Base-by-base conservation (phyloP, 2,329 filamentous ascomycete species). In the Ceratocystis harringtonii region DNA sequence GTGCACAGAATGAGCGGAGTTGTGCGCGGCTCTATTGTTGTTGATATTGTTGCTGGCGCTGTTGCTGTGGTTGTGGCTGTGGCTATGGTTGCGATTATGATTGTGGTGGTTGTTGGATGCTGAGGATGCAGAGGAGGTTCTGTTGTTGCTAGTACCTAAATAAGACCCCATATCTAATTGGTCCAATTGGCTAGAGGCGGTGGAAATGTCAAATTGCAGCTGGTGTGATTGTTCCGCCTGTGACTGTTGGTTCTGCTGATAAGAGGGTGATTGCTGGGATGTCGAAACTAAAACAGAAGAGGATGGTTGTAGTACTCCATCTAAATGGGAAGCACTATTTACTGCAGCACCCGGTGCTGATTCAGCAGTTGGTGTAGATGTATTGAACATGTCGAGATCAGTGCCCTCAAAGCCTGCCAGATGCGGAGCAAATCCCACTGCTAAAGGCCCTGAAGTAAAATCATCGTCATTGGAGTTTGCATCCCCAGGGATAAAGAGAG, bases 381-480 rank as follows among this genome's bases (percentile, higher is more conserved):
- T 58, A 58, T 32, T 58, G 55, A 58, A 58, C 30, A 58, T 32
- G 32, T 36, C 28, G 15, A 63, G 52, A 22, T 52, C 41, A 17
- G 32, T 15, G n/a, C 63, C 48, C 22, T 60, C 66, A n/a, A 65
- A 58, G 25, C 25, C 63, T 22, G 58, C 41, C 36, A 57, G 36
- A 55, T 41, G 25, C n/a, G 66, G 22, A 41, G 55, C 41, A 50
- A 67, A 65, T 17, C 64, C 66, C 25, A 67, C 45, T 2, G 60
- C 63, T 45, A 67, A 61, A 3, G 66, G 66, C 12, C 58, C 61
- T 17, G 63, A 62, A 41, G 48, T 50, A 36, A 67, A 60, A 36
- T 63, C 63, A 19, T 65, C 19, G 12, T 61, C 63, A 32, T 50
- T 43, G 28, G 55, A 52, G 61, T 41, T 22, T 7, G 28, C 28